Evolutionary conservation across 176 grass and related monocot genomes (phyloP), one percentile per base, ranked within the genome.

Genomic region (Phyllostachys edulis): DNA sequence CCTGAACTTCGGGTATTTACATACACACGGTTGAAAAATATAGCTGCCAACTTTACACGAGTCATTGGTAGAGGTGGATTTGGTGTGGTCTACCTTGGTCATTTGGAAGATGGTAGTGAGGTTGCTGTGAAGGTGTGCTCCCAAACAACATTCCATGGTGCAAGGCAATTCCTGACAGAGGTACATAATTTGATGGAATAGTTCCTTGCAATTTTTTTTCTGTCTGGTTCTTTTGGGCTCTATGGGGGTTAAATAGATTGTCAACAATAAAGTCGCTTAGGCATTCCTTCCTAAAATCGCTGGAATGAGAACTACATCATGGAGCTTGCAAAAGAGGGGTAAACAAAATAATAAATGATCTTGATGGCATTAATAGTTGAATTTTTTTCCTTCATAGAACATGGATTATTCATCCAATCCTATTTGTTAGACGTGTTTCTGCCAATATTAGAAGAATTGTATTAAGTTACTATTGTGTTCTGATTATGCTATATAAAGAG

Each of bases 91-190:
- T 84, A 79, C 36, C 80, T 70, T 72, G 86, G 86, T 63, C 37
- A 45, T 49, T 65, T 84, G 10, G 73, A 67, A 54, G 73, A 88
- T 52, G 63, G 80, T 15, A 87, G 7, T 40, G 80, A 88, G 61
- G 86, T 88, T 72, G 86, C 86, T 17, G 79, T 88, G 34, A 84
- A 88, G 72, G 47, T 84, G 63, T 54, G 62, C 20, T 67, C 80
- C 18, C 49, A 72, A 9, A 60, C 63, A 64, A 66, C 71, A 77
- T 34, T 42, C 2, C 47, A 88, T 45, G 75, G 42, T 17, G 9
- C 39, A 24, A 80, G 23, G 26, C 56, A 84, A 40, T 79, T 88
- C 60, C 47, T 83, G 18, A 51, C 80, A 26, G 86, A 88, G 86
- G 86, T 84, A 62, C 9, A 12, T 27, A 62, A 62, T 62, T 27